Evolutionary conservation across 139 green algal genomes (phyloP).

Genomic region (Chlamydomonas asymmetrica): DNA sequence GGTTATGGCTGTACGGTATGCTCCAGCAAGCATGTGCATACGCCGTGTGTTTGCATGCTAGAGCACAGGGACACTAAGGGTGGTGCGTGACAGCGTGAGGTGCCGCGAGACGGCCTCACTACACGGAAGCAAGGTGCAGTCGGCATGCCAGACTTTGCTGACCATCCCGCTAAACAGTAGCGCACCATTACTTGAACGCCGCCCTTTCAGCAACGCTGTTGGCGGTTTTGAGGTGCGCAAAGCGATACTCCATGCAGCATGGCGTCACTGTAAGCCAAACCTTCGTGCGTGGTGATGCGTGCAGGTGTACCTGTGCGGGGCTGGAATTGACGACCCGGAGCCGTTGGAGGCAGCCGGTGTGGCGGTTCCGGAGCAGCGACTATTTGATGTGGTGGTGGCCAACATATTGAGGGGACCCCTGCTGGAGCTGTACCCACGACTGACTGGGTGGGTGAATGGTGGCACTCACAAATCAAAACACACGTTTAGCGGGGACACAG

Average conservation of each 20-base stretch:
- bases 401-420: slow-evolving; percentile 88
- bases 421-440: slow-evolving; percentile 54
- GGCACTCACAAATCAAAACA: background rate
- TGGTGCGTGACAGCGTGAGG: too few relatives aligned
- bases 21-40: background rate
- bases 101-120: too few relatives aligned
- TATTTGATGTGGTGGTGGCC: slow-evolving; percentile 72
- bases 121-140: background rate
- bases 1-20: background rate
- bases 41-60: background rate
- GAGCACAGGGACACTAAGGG: too few relatives aligned
- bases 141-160: background rate
- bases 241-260: background rate
- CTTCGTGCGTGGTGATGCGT: background rate
- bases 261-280: background rate
- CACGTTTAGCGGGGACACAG: background rate
- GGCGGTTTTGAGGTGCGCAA: background rate
- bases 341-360: slow-evolving; percentile 23
- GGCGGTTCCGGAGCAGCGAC: too few relatives aligned
- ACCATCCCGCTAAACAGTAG: background rate
- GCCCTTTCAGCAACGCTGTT: background rate
- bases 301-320: slow-evolving; percentile 30
- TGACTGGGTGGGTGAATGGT: slow-evolving; percentile 32
- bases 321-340: slow-evolving; percentile 32
- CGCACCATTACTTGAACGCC: background rate